Base-by-base conservation (phyloP, 1,284 basidiomycete genomes). In the Rhodotorula sp. region DNA sequence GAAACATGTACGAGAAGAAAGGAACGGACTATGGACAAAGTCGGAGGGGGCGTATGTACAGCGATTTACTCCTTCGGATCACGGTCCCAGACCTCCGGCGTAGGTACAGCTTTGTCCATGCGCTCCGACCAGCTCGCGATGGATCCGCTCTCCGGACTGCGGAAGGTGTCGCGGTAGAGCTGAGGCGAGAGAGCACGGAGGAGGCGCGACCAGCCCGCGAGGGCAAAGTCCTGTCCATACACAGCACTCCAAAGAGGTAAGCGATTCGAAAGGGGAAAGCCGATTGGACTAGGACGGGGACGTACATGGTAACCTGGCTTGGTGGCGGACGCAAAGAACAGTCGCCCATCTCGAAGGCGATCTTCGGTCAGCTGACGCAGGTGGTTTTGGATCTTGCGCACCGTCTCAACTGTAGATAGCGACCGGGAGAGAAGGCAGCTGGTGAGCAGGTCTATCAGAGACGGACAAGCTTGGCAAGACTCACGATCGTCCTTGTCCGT, bases 201-300 rank as follows among this genome's bases (percentile, higher is more conserved):
- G 48, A 67, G 60, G 47, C 63, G 69, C 45, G 59, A 38, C 19
- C 14, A 7, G 16, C 66, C 60, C 6, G 58, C 18, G 12, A 67
- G 48, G 45, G 28, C 16, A 43, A 71, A 67, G 49, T 70, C 69
- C 69, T 70, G 62, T n/a, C 5, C 18, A 28, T 3, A 14, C 15
- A 5, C 23, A 15, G 28, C 2, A 26, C 8, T 10, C 10, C 38
- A 10, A 43, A 43, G 38, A 12, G 38, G 38, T 43, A 21, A 12
- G 4, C n/a, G 3, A 14, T 5, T 21, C 10, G 26, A 12, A 18
- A 2, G 23, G 18, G 31, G 2, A 3, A 2, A 16, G n/a, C 12
- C 2, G 19, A 28, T 1, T 2, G 7, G 19, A 26, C 3, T 26
- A 5, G 18, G 58, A 23, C 5, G 19, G 10, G 23, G 7, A 45